Base-by-base conservation (phyloP, 2,329 filamentous ascomycete species). In the Fusarium buharicum region DNA sequence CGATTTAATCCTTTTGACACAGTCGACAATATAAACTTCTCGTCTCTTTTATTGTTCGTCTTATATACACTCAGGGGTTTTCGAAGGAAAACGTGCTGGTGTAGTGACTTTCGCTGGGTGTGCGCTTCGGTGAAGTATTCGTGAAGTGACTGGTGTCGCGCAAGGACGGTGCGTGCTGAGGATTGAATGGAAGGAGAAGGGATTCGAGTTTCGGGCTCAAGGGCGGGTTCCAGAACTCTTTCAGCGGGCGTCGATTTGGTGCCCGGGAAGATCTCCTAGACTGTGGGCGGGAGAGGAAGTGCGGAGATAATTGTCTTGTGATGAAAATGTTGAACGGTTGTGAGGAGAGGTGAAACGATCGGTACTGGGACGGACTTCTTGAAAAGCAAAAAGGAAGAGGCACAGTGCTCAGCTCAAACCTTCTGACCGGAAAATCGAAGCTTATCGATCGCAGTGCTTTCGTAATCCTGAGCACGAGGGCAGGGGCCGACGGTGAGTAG, bases 81-180 rank as follows among this genome's bases (percentile, higher is more conserved):
- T 89, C 90, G 89, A 84, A 93, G 82, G 89, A 93, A 93, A 94
- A 93, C 90, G 88, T 91, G 91, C 89, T 92, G 90, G 90, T 93
- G 90, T 81, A 86, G 82, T 84, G 83, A 78, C 76, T 79, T 62
- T 70, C 74, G 64, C 40, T 74, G 73, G 74, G 68, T 76, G 75
- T 76, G 77, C 71, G 75, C 75, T 78, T 77, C 77, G 78, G 74
- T 69, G 74, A 70, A 75, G 72, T 70, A 71, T 70, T 73, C 74
- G 75, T 77, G 76, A 76, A 75, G 73, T 76, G 75, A 73, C 68
- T 72, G 66, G 60, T 72, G 70, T 72, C 73, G 74, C 67, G 69
- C 63, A 74, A 61, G 69, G 68, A 71, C 71, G 70, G 68, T 73
- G 73, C 68, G 71, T 70, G 71, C 70, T 72, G 68, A 70, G 69